Percentiles rank a stretch among this genome's conserved stretches.
Evolutionary conservation across 208 protist species (phyloP).

Genomic region (Leishmania tarentolae): DNA sequence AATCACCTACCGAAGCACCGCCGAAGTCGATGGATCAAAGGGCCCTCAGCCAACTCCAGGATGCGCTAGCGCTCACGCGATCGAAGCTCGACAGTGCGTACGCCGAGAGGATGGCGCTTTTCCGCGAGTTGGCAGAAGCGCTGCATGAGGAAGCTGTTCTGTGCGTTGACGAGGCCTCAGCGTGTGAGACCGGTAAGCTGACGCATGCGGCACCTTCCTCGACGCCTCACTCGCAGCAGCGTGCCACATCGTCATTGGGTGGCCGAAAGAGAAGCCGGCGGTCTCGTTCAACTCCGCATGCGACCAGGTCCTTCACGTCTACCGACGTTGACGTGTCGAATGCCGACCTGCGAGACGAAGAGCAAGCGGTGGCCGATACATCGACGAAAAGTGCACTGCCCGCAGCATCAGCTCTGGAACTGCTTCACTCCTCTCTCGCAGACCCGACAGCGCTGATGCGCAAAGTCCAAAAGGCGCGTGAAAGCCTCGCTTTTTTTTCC

Average conservation of each 20-base stretch:
- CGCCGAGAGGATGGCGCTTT: background rate
- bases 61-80: background rate
- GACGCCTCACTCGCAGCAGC: background rate
- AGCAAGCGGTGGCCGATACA: background rate
- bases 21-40: background rate
- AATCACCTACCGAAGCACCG: background rate
- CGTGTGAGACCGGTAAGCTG: background rate
- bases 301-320: background rate
- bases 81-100: conserved; percentile 5
- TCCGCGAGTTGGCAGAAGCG: background rate
- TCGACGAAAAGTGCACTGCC: background rate
- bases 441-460: conserved; percentile 1
- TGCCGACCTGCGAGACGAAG: background rate
- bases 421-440: conserved; percentile 4
- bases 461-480: background rate
- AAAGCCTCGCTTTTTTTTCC: background rate
- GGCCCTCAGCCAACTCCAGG: background rate
- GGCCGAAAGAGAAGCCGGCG: background rate
- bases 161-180: background rate
- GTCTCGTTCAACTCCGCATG: background rate
- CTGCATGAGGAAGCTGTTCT: background rate
- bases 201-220: background rate
- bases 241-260: background rate
- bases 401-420: background rate
- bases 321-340: background rate